A percentile compares a stretch with the other conserved stretches of the same genome.
phyloP scores from a whole-genome alignment of 345 rosid species.

The Brassica incana region DNA sequence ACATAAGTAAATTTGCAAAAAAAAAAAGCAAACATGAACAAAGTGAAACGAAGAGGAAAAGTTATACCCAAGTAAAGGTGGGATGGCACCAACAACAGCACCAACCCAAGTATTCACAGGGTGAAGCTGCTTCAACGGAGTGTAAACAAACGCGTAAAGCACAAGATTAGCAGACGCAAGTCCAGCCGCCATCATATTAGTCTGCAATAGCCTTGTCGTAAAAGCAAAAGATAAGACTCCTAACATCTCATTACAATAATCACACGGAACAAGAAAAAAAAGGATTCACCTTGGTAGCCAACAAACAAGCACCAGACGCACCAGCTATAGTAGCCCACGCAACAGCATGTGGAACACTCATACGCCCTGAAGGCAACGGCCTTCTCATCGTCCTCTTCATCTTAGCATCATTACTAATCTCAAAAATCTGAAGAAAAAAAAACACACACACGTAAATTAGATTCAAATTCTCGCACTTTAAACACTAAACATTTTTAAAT shows the following conservation, averaged over 20 bases:
- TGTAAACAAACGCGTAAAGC: conserved; percentile 73
- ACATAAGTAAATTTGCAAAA: neutral
- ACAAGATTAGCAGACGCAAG: conserved; percentile 80
- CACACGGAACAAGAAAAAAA: no score
- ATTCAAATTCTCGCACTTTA: no score
- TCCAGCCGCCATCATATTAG: conserved; percentile 88
- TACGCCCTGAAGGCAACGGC: conserved; percentile 90
- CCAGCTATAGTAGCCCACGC: conserved; percentile 81
- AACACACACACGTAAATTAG: no score
- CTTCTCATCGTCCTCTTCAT: conserved; percentile 87
- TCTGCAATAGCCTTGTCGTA: conserved; percentile 81
- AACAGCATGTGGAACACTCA: conserved; percentile 66
- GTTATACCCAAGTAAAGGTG: conserved; percentile 92
- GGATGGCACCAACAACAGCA: conserved; percentile 97
- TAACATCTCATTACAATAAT: neutral
- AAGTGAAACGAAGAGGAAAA: conserved; percentile 14
- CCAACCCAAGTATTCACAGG: conserved; percentile 98
- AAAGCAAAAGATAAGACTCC: conserved; percentile 44
- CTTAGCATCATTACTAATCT: conserved; percentile 82
- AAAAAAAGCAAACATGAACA: conserved; percentile 2
- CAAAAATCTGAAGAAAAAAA: conserved; percentile 55
- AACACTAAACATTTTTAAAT: no score
- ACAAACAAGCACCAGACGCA: conserved; percentile 67
- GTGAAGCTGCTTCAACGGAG: conserved; percentile 96
- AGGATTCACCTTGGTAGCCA: conserved; percentile 62